Evolutionary conservation across 192 early-diverging fungal genomes (phyloP).

Genomic region (Linnemannia schmuckeri): DNA sequence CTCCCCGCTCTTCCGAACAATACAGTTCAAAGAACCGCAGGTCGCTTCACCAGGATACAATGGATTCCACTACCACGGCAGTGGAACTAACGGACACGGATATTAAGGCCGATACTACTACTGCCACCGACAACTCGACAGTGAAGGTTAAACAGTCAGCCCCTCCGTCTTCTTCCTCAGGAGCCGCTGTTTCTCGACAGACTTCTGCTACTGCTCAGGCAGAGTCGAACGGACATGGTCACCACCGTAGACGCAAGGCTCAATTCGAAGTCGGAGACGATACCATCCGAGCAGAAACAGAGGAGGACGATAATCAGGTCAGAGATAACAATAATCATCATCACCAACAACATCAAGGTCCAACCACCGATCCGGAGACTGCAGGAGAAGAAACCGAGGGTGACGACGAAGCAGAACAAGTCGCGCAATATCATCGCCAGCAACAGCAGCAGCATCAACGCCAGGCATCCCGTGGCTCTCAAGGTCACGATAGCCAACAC

Average conservation of each 20-base stretch:
- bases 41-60: not conserved
- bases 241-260: slow-evolving; percentile 22
- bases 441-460: not conserved
- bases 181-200: not conserved
- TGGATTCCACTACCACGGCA: not conserved
- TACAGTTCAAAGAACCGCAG: not conserved
- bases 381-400: slow-evolving; percentile 21
- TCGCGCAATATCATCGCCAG: not conserved
- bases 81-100: not conserved
- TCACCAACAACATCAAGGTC: slow-evolving; percentile 1
- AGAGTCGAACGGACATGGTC: not conserved
- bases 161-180: not conserved
- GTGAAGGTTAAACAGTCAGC: not conserved
- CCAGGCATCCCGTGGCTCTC: not conserved
- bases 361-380: not conserved
- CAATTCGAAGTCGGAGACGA: slow-evolving; percentile 37
- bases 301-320: not conserved
- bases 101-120: not conserved
- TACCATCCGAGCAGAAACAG: not conserved
- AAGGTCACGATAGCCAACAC: not conserved
- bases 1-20: not conserved
- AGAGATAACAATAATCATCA: slow-evolving; percentile 4
- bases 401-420: not conserved
- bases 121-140: not conserved
- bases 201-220: not conserved